phyloP scores from a whole-genome alignment of 768 basidiomycete species.

The Naematelia encephala region DNA sequence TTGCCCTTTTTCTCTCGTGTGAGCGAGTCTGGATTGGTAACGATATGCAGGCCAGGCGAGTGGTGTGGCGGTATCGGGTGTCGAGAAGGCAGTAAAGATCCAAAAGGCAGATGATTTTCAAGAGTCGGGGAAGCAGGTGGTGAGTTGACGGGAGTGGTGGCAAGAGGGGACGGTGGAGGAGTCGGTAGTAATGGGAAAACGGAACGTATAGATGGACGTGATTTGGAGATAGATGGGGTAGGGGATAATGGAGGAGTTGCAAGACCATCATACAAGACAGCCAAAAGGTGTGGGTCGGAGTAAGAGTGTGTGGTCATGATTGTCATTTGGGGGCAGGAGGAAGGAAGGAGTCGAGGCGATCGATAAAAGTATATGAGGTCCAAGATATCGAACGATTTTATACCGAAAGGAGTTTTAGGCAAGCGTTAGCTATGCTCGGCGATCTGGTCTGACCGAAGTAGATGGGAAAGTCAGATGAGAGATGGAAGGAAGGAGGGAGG shows the following conservation, averaged over 20 bases:
- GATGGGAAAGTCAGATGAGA: neutral
- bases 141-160: conserved; percentile 4
- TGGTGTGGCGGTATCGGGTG: neutral
- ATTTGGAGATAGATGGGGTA: neutral
- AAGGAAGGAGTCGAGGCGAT: neutral
- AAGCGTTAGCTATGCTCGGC: too few species aligned
- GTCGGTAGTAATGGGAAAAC: conserved; percentile 29
- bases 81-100: neutral
- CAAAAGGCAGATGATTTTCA: neutral
- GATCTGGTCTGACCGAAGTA: too few species aligned
- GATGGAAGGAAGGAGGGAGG: neutral
- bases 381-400: too few species aligned
- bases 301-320: neutral
- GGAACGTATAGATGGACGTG: conserved; percentile 6
- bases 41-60: conserved; percentile 11
- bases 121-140: neutral
- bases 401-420: neutral
- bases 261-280: conserved; percentile 41
- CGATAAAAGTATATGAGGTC: too few species aligned
- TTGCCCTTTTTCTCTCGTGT: conserved; percentile 45
- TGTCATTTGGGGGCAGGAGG: neutral
- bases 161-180: conserved; percentile 11
- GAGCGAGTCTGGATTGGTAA: conserved; percentile 40
- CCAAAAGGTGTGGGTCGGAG: conserved; percentile 26
- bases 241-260: conserved; percentile 37